phyloP scores from a whole-genome alignment of 1,284 basidiomycete genomes.

The Calocybe gambosa region DNA sequence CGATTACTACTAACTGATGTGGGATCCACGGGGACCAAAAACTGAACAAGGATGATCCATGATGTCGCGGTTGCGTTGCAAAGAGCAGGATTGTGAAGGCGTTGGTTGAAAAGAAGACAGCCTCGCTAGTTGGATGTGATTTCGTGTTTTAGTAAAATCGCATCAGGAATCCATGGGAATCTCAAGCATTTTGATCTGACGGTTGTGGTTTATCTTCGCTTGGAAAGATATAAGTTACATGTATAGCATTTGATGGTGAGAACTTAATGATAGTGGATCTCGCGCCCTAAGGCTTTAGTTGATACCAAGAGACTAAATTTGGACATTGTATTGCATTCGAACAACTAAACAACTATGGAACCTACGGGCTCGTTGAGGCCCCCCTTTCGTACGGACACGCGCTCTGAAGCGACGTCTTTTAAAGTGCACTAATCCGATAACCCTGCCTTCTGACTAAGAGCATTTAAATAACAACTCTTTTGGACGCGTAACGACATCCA shows the following conservation, averaged over 20 bases:
- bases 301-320: not conserved
- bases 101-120: not conserved
- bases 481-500: conserved; percentile 33
- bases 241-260: too few species aligned
- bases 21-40: conserved; percentile 51
- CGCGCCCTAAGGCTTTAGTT: too few species aligned
- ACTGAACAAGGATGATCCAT: conserved; percentile 1
- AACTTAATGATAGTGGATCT: too few species aligned
- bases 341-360: not conserved
- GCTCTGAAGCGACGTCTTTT: conserved; percentile 13
- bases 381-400: conserved; percentile 12
- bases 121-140: not conserved
- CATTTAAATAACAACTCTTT: conserved; percentile 33
- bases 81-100: not conserved
- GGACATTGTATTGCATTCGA: not conserved
- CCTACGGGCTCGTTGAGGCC: conserved; percentile 41
- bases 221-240: too few species aligned
- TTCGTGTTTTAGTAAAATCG: not conserved
- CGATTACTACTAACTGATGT: conserved; percentile 28
- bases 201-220: not conserved
- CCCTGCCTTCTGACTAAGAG: conserved; percentile 30
- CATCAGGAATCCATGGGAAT: conserved; percentile 1
- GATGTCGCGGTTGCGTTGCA: conserved; percentile 1
- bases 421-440: conserved; percentile 13
- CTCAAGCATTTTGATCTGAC: not conserved